phyloP scores from a whole-genome alignment of 2,329 filamentous ascomycete species.

The Daldinia sp. region DNA sequence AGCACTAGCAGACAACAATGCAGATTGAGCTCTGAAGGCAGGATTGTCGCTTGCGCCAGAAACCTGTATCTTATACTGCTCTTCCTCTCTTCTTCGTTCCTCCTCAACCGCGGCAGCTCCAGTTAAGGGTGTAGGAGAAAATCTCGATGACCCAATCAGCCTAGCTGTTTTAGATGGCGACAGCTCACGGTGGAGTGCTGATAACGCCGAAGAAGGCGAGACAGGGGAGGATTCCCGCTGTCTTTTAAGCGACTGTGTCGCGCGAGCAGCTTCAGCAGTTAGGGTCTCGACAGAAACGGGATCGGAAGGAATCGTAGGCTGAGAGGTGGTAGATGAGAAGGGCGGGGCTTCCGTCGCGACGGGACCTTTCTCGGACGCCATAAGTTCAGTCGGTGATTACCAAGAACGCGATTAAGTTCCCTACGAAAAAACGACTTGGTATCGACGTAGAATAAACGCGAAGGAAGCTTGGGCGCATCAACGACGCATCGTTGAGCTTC shows the following conservation, averaged over 20 bases:
- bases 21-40: constrained; percentile 64
- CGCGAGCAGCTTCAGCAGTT: constrained; percentile 54
- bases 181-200: constrained; percentile 54
- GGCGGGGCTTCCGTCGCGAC: constrained; percentile 65
- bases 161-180: constrained; percentile 68
- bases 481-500: constrained; percentile 50
- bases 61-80: constrained; percentile 57
- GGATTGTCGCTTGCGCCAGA: constrained; percentile 65
- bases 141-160: constrained; percentile 58
- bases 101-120: constrained; percentile 67
- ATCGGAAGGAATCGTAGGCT: constrained; percentile 54
- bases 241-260: constrained; percentile 59
- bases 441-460: constrained; percentile 41
- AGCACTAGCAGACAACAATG: constrained; percentile 65
- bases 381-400: constrained; percentile 51
- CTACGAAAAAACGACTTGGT: constrained; percentile 45
- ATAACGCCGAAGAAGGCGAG: constrained; percentile 51
- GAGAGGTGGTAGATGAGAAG: constrained; percentile 52
- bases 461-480: constrained; percentile 50
- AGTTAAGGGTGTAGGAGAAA: constrained; percentile 61
- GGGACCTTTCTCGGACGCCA: constrained; percentile 67
- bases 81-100: constrained; percentile 62
- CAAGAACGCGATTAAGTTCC: constrained; percentile 43
- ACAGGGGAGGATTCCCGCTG: constrained; percentile 62
- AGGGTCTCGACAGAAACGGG: constrained; percentile 57